phyloP scores from a whole-genome alignment of 2,329 filamentous ascomycete species.

The Nemania sp. region DNA sequence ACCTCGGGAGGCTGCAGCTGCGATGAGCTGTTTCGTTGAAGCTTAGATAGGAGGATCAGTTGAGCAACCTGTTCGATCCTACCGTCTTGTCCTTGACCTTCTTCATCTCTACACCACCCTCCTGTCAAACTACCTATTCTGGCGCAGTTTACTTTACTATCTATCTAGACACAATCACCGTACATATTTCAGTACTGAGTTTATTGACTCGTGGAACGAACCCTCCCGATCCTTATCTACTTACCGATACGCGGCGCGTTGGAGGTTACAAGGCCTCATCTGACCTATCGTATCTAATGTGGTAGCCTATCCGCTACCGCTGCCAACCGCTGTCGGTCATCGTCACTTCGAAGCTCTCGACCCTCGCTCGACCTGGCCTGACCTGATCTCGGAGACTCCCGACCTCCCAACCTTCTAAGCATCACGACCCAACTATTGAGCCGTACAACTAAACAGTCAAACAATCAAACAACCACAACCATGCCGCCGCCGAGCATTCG shows the following conservation, averaged over 20 bases:
- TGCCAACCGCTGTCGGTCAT: constrained; percentile 10
- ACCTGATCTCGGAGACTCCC: constrained; percentile 6
- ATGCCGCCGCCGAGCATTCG: constrained; percentile 46
- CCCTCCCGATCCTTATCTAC: neutral
- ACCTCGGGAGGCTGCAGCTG: constrained; percentile 19
- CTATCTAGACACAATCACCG: neutral
- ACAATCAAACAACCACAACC: no score
- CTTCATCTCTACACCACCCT: neutral
- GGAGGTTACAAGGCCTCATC: neutral
- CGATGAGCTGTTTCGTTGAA: constrained; percentile 17
- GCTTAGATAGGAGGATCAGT: constrained; percentile 9
- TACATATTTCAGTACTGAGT: neutral
- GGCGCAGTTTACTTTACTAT: neutral
- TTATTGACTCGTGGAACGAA: neutral
- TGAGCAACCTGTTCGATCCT: constrained; percentile 1
- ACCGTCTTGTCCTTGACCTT: neutral
- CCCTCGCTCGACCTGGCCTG: constrained; percentile 4
- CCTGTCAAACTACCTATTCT: neutral
- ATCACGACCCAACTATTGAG: neutral
- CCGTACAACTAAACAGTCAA: neutral
- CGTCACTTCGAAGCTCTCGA: constrained; percentile 12
- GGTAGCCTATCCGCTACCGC: constrained; percentile 29
- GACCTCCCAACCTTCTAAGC: constrained; percentile 9
- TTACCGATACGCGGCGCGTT: neutral
- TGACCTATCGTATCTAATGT: constrained; percentile 20